phyloP scores from a whole-genome alignment of 768 basidiomycete genomes.

The Lactarius psammicola region DNA sequence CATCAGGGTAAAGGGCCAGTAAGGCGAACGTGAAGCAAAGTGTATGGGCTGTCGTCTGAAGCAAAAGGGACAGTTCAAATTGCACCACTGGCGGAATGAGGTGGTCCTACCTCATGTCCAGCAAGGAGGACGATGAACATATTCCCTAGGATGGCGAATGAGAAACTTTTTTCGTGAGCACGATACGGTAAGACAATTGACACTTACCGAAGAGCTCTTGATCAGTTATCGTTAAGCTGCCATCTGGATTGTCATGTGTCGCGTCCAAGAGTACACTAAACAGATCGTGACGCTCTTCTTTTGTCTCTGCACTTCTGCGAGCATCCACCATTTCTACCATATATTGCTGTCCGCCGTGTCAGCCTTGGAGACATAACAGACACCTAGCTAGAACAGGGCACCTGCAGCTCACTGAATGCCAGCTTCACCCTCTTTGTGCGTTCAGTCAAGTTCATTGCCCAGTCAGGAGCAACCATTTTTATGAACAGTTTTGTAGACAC shows the following conservation, averaged over 20 bases:
- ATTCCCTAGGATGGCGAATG: conserved; percentile 25
- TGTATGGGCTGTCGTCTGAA: conserved; percentile 40
- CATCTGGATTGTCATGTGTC: conserved; percentile 23
- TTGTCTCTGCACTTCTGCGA: conserved; percentile 21
- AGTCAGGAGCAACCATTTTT: conserved; percentile 42
- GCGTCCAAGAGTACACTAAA: conserved; percentile 27
- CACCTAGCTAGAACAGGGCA: conserved; percentile 24
- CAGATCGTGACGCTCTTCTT: conserved; percentile 31
- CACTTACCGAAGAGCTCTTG: conserved; percentile 29
- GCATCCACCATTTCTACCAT: conserved; percentile 34
- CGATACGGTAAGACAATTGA: too few relatives aligned
- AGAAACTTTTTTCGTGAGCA: not conserved
- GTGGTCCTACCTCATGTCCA: conserved; percentile 34
- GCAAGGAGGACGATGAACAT: conserved; percentile 38
- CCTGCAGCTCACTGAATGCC: conserved; percentile 47
- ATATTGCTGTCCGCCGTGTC: conserved; percentile 27
- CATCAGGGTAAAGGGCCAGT: conserved; percentile 43
- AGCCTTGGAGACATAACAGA: not conserved
- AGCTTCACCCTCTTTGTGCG: conserved; percentile 35
- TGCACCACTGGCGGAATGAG: not conserved
- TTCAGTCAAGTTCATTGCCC: conserved; percentile 41
- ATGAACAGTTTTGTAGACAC: conserved; percentile 42
- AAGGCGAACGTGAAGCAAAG: conserved; percentile 42
- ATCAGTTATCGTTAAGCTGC: conserved; percentile 24
- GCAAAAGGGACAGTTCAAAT: not conserved